These are phyloP conservation scores for Pyropia haitanensis DNA, from an alignment of 23 red algal genomes.

Conservation along the genomic window DNA sequence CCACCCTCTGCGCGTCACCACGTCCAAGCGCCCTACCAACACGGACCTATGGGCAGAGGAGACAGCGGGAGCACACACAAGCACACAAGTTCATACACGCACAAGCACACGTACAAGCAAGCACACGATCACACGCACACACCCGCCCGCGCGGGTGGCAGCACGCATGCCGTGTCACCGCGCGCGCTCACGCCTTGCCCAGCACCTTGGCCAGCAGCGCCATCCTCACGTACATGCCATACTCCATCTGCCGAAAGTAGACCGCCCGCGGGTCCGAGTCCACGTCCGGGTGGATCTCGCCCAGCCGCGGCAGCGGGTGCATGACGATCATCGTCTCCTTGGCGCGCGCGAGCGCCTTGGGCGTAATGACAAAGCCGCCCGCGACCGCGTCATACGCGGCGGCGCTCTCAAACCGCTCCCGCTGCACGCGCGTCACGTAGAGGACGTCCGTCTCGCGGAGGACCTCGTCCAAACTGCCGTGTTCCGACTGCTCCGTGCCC, in stretches of 20 bases:
- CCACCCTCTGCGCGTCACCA: too few relatives aligned
- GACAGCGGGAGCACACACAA: too few relatives aligned
- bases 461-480: slow-evolving; percentile 43
- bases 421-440: slow-evolving; percentile 88
- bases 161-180: too few relatives aligned
- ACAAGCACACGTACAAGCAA: too few relatives aligned
- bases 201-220: slow-evolving; percentile 89
- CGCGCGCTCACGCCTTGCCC: slow-evolving; percentile 51
- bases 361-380: slow-evolving; percentile 56
- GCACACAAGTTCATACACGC: too few relatives aligned
- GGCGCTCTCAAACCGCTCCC: slow-evolving; percentile 51
- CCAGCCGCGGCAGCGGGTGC: slow-evolving; percentile 87
- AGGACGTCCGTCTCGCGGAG: slow-evolving; percentile 84
- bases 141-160: too few relatives aligned
- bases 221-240: slow-evolving; percentile 96
- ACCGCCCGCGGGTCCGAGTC: slow-evolving; percentile 94
- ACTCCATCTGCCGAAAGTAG: slow-evolving; percentile 98
- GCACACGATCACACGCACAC: too few relatives aligned
- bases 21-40: too few relatives aligned
- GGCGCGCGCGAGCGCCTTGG: slow-evolving; percentile 72
- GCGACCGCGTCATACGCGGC: slow-evolving; percentile 71
- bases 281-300: slow-evolving; percentile 69
- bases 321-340: slow-evolving; percentile 98
- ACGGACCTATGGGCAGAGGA: too few relatives aligned
- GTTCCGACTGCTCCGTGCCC: slow-evolving; percentile 81